Percentiles rank a stretch among this genome's conserved stretches.
phyloP scores from a whole-genome alignment of 768 basidiomycete species.

The Suillus subluteus region DNA sequence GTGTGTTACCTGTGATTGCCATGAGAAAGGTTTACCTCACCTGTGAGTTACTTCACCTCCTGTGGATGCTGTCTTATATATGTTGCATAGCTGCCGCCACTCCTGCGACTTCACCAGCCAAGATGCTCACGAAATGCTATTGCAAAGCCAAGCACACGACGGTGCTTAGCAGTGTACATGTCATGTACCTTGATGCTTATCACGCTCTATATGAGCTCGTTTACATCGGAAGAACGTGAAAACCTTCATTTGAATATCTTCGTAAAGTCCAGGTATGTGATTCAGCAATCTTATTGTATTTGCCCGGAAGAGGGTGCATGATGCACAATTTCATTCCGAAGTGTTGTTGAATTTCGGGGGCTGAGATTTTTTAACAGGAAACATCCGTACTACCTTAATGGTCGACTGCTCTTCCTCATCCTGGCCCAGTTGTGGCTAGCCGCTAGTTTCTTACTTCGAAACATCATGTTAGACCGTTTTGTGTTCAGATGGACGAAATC shows the following conservation, averaged over 20 bases:
- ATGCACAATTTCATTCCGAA: neutral
- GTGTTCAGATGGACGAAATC: conserved; percentile 46
- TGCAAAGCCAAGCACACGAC: conserved; percentile 48
- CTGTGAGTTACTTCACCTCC: conserved; percentile 43
- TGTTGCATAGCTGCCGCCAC: conserved; percentile 47
- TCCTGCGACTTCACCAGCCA: conserved; percentile 54
- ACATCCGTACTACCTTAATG: conserved; percentile 76
- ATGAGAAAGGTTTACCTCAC: conserved; percentile 62
- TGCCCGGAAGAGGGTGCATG: conserved; percentile 6
- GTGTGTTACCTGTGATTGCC: conserved; percentile 60
- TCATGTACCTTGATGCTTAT: conserved; percentile 50
- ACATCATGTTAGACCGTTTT: conserved; percentile 66
- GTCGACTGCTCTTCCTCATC: conserved; percentile 62
- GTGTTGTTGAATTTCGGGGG: conserved; percentile 3
- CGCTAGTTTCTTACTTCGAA: conserved; percentile 53
- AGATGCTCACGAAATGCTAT: conserved; percentile 49
- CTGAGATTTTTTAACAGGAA: conserved; percentile 46
- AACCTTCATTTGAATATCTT: conserved; percentile 57
- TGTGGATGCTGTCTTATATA: neutral
- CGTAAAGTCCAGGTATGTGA: conserved; percentile 62
- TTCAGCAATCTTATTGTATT: neutral
- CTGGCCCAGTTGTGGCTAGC: conserved; percentile 55
- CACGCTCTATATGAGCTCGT: conserved; percentile 45
- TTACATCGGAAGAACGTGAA: conserved; percentile 28
- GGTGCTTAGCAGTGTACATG: conserved; percentile 49